Evolutionary conservation across 768 basidiomycete species (phyloP).

Genomic region (Tephrocybe sp.): DNA sequence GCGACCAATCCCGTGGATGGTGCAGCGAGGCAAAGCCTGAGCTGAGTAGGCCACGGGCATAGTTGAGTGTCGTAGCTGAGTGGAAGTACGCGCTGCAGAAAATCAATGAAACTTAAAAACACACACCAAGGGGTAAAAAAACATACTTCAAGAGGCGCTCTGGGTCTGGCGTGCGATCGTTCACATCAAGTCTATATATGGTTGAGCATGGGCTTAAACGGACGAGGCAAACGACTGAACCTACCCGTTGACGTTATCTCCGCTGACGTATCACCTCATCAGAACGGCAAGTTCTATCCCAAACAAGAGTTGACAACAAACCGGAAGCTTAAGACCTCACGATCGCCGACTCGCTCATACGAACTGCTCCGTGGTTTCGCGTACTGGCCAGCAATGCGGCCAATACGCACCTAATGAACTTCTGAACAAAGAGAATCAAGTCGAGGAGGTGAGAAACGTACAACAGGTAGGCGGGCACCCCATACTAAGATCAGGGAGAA

Average conservation of each 20-base stretch:
- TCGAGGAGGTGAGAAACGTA: constrained; percentile 33
- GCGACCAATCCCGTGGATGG: constrained; percentile 89
- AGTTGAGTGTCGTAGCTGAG: constrained; percentile 90
- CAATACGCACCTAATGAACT: constrained; percentile 64
- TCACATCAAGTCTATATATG: constrained; percentile 53
- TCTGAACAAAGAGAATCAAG: background rate
- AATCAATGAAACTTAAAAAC: background rate
- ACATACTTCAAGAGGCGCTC: constrained; percentile 77
- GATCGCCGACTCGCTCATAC: constrained; percentile 75
- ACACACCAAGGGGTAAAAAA: background rate
- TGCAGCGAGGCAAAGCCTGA: constrained; percentile 94
- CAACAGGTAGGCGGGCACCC: constrained; percentile 92
- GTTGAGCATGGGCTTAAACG: background rate
- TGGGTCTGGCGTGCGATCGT: constrained; percentile 88
- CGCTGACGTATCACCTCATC: constrained; percentile 44
- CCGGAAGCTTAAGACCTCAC: constrained; percentile 86
- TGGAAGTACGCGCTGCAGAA: constrained; percentile 86
- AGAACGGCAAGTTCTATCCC: background rate
- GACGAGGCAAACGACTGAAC: constrained; percentile 14
- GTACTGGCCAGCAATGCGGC: constrained; percentile 95
- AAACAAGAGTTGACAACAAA: constrained; percentile 31
- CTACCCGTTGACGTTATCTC: constrained; percentile 95
- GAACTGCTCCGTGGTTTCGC: constrained; percentile 90
- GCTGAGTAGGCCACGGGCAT: constrained; percentile 82
- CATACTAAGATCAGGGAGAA: constrained; percentile 95